Evolutionary conservation across 2,329 filamentous ascomycete genomes (phyloP).

Genomic region (Arachnomyces sp.): DNA sequence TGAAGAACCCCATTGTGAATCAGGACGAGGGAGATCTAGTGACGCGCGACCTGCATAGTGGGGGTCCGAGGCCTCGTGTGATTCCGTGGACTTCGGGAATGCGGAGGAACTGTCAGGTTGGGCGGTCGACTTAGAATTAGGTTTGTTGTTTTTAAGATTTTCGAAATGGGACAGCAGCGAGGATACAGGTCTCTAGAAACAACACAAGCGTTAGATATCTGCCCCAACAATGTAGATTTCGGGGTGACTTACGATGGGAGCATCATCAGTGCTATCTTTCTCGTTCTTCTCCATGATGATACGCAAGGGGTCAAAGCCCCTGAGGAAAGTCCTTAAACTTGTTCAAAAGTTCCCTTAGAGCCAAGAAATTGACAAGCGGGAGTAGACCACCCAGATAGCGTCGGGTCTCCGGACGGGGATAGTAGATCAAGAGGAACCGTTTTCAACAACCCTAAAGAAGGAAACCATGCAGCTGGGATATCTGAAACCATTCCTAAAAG

Average conservation of each 20-base stretch:
- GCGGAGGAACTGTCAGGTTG: slow-evolving; percentile 22
- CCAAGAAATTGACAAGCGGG: no score
- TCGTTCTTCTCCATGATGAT: slow-evolving; percentile 30
- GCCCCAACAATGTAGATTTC: slow-evolving; percentile 11
- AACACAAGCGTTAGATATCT: slow-evolving; percentile 9
- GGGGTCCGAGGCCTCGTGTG: slow-evolving; percentile 19
- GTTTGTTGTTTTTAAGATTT: slow-evolving; percentile 29
- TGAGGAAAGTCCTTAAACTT: neutral
- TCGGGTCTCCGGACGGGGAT: no score
- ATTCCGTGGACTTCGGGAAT: slow-evolving; percentile 25
- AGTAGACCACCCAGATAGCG: no score
- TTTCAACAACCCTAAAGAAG: no score
- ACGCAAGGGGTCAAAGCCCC: neutral
- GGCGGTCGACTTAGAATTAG: slow-evolving; percentile 5
- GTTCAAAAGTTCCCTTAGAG: no score
- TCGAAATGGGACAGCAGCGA: slow-evolving; percentile 44
- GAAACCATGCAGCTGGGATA: no score
- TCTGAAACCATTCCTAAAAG: no score
- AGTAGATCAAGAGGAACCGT: no score
- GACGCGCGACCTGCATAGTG: slow-evolving; percentile 30
- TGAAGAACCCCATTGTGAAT: slow-evolving; percentile 29
- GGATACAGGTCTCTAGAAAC: slow-evolving; percentile 39
- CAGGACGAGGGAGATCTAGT: slow-evolving; percentile 35
- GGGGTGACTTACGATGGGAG: slow-evolving; percentile 26
- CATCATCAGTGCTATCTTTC: slow-evolving; percentile 28